Base-by-base conservation (phyloP, 768 basidiomycete species). In the Panaeolus papilionaceus region DNA sequence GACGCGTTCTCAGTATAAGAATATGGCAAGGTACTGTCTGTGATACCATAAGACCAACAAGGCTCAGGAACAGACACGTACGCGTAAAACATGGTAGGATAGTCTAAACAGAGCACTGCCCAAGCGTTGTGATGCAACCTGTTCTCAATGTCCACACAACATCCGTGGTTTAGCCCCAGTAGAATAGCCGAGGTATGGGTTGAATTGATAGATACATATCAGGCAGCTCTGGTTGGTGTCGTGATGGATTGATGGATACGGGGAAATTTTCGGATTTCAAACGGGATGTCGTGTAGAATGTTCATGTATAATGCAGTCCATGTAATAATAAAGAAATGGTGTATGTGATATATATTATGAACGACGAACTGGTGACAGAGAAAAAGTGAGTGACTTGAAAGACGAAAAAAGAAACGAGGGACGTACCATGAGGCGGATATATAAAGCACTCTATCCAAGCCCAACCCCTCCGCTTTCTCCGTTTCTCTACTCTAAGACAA, bases 401-500 rank as follows among this genome's bases (percentile, higher is more conserved):
- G n/a, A 9, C 9, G 9, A 23, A 23, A 1, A 23, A 18, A 23
- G 8, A 18, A 23, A 23, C 23, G 4, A 7, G 20, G 18, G 2
- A 18, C 47, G 20, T 49, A 49, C 47, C 47, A 49, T 23, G 2
- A 49, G 9, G 47, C 5, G 47, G 47, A 49, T 26, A 49, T 49
- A 26, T 49, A 6, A 23, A 26, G 2, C 42, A 49, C 6, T 49
- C 47, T 20, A 8, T 23, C 45, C 40, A 42, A 42, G 9, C 33
- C 33, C 33, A 33, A 33, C 33, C 33, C 5, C 33, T 33, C 33
- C 5, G 2, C 33, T 2, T 33, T 18, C 23, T 28, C 28, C 28
- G 37, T 5, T 16, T 16, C 54, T 33, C 28, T 28, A 16, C 26
- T 14, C 62, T 68, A 71, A 61, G 66, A 40, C 37, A 72, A 14